Base-by-base conservation (phyloP, 2,329 filamentous ascomycete species). In the Fusarium graminum region DNA sequence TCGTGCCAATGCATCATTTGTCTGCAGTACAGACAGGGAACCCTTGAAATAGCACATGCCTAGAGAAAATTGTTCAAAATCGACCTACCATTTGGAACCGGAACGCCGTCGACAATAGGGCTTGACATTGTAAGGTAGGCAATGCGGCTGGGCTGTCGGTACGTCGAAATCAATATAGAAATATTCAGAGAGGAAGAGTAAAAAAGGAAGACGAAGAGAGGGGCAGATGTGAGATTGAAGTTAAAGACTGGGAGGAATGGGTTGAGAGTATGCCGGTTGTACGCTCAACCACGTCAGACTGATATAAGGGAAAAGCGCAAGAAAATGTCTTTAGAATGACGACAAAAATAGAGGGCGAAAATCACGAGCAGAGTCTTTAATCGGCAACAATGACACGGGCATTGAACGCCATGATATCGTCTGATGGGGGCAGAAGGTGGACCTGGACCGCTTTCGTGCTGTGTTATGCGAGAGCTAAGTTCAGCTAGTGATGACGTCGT, bases 361-460 rank as follows among this genome's bases (percentile, higher is more conserved):
- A 41, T 44, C 17, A 46, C 49, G 52, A 47, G 43, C 38, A 43
- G 60, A 34, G 40, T 67, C 54, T 56, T 65, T 29, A 51, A 43
- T 55, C 54, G 41, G 41, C 30, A 42, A 49, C 55, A 42, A 55
- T 64, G 64, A 62, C 56, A 69, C 32, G 54, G 43, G 47, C 47
- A 72, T 52, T 58, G 60, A 45, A 41, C 43, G 60, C 67, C 67
- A 63, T 65, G 44, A 55, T 59, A 49, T 52, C 40, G 43, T 43
- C 61, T 67, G 46, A 44, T 47, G 44, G 45, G 52, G 50, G 34
- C 34, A 50, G 53, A 56, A 32, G 34, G 69, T 72, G 69, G 69
- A 59, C 61, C 60, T 72, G 69, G 57, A 51, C 52, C 56, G 55
- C 47, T 69, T 65, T 68, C 63, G 66, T 65, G 38, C 58, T 53